Conservation (phyloP, 2,329 filamentous ascomycete genomes). For the Pestalotiopsis sp. region DNA sequence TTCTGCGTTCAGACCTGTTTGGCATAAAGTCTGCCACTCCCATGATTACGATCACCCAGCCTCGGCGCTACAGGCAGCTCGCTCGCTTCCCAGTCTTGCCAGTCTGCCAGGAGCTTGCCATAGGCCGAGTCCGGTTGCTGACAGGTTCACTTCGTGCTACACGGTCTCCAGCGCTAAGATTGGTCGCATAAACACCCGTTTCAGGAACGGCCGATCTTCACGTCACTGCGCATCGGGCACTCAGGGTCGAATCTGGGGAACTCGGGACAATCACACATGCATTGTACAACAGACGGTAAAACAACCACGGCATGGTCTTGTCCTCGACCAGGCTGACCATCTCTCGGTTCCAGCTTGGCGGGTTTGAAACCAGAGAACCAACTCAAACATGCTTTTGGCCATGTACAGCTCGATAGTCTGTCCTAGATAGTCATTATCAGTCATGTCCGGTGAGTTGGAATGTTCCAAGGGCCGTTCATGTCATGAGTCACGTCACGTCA, state of each 20-base stretch:
- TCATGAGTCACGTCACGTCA: not conserved
- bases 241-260: conserved; percentile 2
- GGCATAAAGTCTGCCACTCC: not conserved
- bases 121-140: not conserved
- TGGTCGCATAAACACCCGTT: not conserved
- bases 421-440: not conserved
- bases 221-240: not conserved
- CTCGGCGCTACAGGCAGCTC: not conserved
- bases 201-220: conserved; percentile 6
- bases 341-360: not conserved
- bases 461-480: too few species aligned
- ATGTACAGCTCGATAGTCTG: not conserved
- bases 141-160: not conserved
- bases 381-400: not conserved
- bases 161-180: not conserved
- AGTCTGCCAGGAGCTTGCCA: not conserved
- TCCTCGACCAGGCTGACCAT: not conserved
- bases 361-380: not conserved
- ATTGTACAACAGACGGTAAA: too few species aligned
- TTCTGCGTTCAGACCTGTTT: not conserved
- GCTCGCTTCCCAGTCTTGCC: not conserved
- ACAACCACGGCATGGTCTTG: not conserved
- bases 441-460: too few species aligned
- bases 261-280: not conserved
- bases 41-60: not conserved